Percentiles rank a stretch among this genome's conserved stretches.
phyloP scores from a whole-genome alignment of 2,329 filamentous ascomycete genomes.

The Colletotrichum musicola region DNA sequence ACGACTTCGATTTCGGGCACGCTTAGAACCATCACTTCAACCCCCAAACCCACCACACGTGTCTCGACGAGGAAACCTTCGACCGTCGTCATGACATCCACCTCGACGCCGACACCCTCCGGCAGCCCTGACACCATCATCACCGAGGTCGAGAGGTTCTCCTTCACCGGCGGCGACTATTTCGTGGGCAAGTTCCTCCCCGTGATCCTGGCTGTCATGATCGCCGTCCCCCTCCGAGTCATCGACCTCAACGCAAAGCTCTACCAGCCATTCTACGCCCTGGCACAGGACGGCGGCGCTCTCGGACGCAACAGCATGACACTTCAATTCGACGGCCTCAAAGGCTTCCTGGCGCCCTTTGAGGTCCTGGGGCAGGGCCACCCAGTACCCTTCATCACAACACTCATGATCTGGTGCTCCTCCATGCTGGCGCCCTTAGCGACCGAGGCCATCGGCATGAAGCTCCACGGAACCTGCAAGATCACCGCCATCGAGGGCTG shows the following conservation, averaged over 20 bases:
- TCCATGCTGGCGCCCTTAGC: constrained; percentile 54
- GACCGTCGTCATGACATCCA: constrained; percentile 43
- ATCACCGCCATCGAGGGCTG: constrained; percentile 47
- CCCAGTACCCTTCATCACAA: constrained; percentile 53
- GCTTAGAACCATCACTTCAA: constrained; percentile 46
- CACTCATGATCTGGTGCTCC: constrained; percentile 49
- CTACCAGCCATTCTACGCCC: constrained; percentile 58
- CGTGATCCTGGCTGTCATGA: constrained; percentile 52
- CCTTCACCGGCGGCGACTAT: constrained; percentile 47
- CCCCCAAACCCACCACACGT: constrained; percentile 43
- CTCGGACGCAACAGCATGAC: constrained; percentile 56
- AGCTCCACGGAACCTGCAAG: constrained; percentile 52
- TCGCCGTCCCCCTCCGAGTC: constrained; percentile 55
- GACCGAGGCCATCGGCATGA: constrained; percentile 54
- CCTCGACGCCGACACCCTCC: constrained; percentile 32
- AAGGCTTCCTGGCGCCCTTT: constrained; percentile 51
- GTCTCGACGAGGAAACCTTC: constrained; percentile 42
- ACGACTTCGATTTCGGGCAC: constrained; percentile 46
- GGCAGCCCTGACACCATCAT: constrained; percentile 30
- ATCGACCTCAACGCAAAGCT: constrained; percentile 55
- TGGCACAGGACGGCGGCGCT: constrained; percentile 53
- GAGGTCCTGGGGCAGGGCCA: constrained; percentile 50
- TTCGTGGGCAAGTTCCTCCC: constrained; percentile 59
- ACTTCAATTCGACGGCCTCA: constrained; percentile 54
- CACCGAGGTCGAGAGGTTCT: constrained; percentile 41